These are phyloP conservation scores for Starmera amethionina DNA, from an alignment of 805 yeast genomes.

Conservation along the genomic window DNA sequence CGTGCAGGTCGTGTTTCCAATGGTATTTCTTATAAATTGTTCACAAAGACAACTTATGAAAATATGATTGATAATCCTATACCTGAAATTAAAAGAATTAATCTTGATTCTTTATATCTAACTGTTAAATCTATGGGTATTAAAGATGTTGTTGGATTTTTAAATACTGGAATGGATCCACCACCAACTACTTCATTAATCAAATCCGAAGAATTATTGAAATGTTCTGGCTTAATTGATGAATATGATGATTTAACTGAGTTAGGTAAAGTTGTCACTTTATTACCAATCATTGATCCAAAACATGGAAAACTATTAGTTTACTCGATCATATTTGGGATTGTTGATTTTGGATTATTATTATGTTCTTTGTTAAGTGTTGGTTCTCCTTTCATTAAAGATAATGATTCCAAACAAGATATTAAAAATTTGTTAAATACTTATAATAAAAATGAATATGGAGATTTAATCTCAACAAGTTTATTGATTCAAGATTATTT, in stretches of 20 bases:
- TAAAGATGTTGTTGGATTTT: slow-evolving; percentile 55
- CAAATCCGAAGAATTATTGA: slow-evolving; percentile 36
- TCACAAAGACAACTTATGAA: slow-evolving; percentile 50
- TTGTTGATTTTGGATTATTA: slow-evolving; percentile 67
- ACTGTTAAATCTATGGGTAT: slow-evolving; percentile 88
- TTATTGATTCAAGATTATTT: slow-evolving; percentile 49
- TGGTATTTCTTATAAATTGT: slow-evolving; percentile 78
- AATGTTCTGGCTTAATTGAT: slow-evolving; percentile 65
- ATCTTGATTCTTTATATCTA: slow-evolving; percentile 73
- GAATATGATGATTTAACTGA: slow-evolving; percentile 48
- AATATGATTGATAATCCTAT: slow-evolving; percentile 64
- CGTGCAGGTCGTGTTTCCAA: slow-evolving; percentile 93
- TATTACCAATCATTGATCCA: slow-evolving; percentile 76
- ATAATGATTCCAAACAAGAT: slow-evolving; percentile 53
- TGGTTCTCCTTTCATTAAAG: slow-evolving; percentile 64
- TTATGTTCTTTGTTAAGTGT: slow-evolving; percentile 69
- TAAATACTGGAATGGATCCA: slow-evolving; percentile 72
- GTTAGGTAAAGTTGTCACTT: slow-evolving; percentile 69
- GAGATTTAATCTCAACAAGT: slow-evolving; percentile 67
- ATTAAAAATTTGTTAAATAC: slow-evolving; percentile 34
- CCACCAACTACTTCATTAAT: slow-evolving; percentile 39
- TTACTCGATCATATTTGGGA: slow-evolving; percentile 74
- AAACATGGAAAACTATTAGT: slow-evolving; percentile 76
- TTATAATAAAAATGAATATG: slow-evolving; percentile 36
- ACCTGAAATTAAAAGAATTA: slow-evolving; percentile 83